phyloP scores from a whole-genome alignment of 352 stramenopile genomes.

The Phytophthora citrophthora region DNA sequence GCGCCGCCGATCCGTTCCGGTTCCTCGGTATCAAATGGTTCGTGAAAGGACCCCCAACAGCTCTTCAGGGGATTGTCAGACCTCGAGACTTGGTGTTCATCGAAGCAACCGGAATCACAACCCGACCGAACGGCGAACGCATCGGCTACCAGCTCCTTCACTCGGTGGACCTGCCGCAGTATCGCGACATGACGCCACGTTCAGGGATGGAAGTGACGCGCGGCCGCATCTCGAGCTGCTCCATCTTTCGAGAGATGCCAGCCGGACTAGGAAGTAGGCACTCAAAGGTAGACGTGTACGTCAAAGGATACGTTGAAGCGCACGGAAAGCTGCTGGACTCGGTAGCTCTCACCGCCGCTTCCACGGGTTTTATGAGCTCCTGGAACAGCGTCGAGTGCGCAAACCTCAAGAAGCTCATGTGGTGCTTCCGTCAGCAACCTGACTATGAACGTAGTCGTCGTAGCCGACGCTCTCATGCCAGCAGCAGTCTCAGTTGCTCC shows the following conservation, averaged over 20 bases:
- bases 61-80: conserved; percentile 34
- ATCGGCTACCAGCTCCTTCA: conserved; percentile 46
- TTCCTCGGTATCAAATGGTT: conserved; percentile 47
- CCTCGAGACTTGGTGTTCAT: conserved; percentile 42
- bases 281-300: conserved; percentile 46
- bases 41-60: conserved; percentile 27
- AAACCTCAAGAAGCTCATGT: conserved; percentile 59
- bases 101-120: conserved; percentile 42
- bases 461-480: conserved; percentile 24
- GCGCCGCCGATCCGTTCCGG: conserved; percentile 35
- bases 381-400: conserved; percentile 56
- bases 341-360: conserved; percentile 46
- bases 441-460: neutral
- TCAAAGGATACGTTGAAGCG: conserved; percentile 47
- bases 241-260: conserved; percentile 33
- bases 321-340: conserved; percentile 46
- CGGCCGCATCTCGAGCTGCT: conserved; percentile 40
- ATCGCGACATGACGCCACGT: conserved; percentile 14
- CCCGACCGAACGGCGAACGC: conserved; percentile 24
- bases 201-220: conserved; percentile 38
- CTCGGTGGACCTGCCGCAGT: conserved; percentile 36
- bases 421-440: conserved; percentile 33
- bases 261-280: conserved; percentile 21
- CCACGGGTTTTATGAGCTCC: conserved; percentile 50
- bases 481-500: conserved; percentile 26